Conservation (phyloP, 176 grass and related monocot species). For the Oryza punctata region DNA sequence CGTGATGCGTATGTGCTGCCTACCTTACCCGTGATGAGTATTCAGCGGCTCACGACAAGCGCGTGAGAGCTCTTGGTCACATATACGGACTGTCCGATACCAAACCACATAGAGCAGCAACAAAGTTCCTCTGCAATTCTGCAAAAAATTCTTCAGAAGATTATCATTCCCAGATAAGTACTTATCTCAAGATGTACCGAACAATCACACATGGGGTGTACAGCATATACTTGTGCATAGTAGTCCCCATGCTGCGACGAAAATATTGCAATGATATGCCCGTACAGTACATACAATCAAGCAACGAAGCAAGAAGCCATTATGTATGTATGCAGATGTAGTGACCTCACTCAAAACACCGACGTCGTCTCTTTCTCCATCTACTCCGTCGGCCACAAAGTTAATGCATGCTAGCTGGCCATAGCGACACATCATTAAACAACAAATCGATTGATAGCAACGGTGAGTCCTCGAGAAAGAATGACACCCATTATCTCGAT, state of each 20-base stretch:
- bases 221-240: no score
- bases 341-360: not conserved
- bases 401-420: slow-evolving; percentile 37
- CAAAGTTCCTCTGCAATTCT: not conserved
- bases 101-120: not conserved
- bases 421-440: slow-evolving; percentile 25
- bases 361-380: slow-evolving; percentile 13
- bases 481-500: not conserved
- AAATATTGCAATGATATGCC: not conserved
- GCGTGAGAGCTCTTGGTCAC: not conserved
- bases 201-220: not conserved
- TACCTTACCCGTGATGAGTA: slow-evolving; percentile 11
- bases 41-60: not conserved
- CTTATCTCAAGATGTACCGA: not conserved
- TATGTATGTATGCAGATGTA: no score
- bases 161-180: not conserved
- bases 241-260: no score
- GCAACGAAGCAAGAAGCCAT: not conserved
- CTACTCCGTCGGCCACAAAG: slow-evolving; percentile 3
- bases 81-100: not conserved
- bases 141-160: not conserved
- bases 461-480: slow-evolving; percentile 12
- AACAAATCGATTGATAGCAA: not conserved
- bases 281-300: not conserved
- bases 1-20: slow-evolving; percentile 11